A percentile compares a stretch with the other conserved stretches of the same genome.
phyloP scores from a whole-genome alignment of 2,329 filamentous ascomycete genomes.

The Aspergillus sp. region DNA sequence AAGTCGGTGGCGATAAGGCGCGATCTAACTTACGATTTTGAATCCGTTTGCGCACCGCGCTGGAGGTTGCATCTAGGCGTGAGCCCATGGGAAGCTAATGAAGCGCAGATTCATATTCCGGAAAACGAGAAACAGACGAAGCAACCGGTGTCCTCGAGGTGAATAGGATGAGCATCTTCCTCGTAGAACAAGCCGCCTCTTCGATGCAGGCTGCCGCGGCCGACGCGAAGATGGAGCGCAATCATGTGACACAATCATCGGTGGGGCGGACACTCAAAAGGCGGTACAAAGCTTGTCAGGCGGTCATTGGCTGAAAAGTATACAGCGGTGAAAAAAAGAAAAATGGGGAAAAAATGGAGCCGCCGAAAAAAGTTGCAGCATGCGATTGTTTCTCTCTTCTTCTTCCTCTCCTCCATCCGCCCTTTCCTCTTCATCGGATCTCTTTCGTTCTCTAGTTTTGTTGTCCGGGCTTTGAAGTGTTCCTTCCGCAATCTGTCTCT shows the following conservation, averaged over 20 bases:
- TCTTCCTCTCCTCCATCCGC: conserved; percentile 7
- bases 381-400: conserved; percentile 15
- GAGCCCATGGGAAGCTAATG: conserved; percentile 60
- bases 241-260: conserved; percentile 21
- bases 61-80: conserved; percentile 63
- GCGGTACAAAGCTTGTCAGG: neutral
- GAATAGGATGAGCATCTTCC: conserved; percentile 3
- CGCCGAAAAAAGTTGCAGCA: conserved; percentile 16
- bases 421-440: conserved; percentile 12
- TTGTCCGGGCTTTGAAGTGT: neutral
- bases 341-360: conserved; percentile 12
- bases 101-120: conserved; percentile 26
- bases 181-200: neutral
- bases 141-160: neutral
- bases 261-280: neutral
- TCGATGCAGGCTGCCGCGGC: neutral
- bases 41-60: conserved; percentile 65
- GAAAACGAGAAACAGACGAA: neutral
- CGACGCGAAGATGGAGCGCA: conserved; percentile 11
- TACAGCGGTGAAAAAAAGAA: conserved; percentile 28
- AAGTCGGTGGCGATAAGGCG: neutral
- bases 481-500: neutral
- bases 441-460: conserved; percentile 8
- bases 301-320: conserved; percentile 14
- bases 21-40: conserved; percentile 54